A percentile compares a stretch with the other conserved stretches of the same genome.
phyloP scores from a whole-genome alignment of 768 basidiomycete species.

The Boletus tylopilopsis region DNA sequence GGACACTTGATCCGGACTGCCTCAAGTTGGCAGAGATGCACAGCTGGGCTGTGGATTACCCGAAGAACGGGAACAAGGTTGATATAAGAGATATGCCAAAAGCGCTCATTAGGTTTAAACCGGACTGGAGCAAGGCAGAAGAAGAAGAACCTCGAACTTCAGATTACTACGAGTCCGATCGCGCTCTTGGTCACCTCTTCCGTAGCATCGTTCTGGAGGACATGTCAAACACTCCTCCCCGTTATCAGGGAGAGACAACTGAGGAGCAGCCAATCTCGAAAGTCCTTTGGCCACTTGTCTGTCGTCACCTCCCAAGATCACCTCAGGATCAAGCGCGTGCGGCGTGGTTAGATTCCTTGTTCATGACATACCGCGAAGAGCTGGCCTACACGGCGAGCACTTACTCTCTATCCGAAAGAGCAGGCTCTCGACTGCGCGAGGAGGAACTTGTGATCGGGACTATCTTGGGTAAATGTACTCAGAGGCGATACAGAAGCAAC shows the following conservation, averaged over 20 bases:
- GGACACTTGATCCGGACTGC: constrained; percentile 58
- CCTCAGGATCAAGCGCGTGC: background rate
- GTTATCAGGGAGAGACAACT: constrained; percentile 9
- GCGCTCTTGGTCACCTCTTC: constrained; percentile 70
- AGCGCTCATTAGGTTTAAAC: constrained; percentile 61
- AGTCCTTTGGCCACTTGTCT: constrained; percentile 21
- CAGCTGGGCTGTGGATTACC: constrained; percentile 71
- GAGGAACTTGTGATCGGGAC: constrained; percentile 74
- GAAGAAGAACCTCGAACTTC: constrained; percentile 47
- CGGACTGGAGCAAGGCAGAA: constrained; percentile 74
- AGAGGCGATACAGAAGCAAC: constrained; percentile 56
- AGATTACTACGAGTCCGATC: constrained; percentile 68
- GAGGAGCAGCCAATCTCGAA: constrained; percentile 32
- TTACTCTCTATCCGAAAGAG: constrained; percentile 57
- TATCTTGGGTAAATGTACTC: constrained; percentile 66
- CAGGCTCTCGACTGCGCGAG: constrained; percentile 57
- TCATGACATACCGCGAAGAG: constrained; percentile 52
- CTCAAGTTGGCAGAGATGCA: constrained; percentile 54
- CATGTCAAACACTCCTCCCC: constrained; percentile 16
- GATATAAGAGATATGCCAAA: constrained; percentile 51
- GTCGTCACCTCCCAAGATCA: constrained; percentile 13
- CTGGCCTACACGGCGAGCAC: constrained; percentile 66
- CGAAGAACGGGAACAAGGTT: constrained; percentile 71
- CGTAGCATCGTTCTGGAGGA: constrained; percentile 53
- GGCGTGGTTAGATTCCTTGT: constrained; percentile 16